Evolutionary conservation across 2,329 filamentous ascomycete genomes (phyloP), one percentile per base, ranked within the genome.

Genomic region (Exserohilum rostratum): DNA sequence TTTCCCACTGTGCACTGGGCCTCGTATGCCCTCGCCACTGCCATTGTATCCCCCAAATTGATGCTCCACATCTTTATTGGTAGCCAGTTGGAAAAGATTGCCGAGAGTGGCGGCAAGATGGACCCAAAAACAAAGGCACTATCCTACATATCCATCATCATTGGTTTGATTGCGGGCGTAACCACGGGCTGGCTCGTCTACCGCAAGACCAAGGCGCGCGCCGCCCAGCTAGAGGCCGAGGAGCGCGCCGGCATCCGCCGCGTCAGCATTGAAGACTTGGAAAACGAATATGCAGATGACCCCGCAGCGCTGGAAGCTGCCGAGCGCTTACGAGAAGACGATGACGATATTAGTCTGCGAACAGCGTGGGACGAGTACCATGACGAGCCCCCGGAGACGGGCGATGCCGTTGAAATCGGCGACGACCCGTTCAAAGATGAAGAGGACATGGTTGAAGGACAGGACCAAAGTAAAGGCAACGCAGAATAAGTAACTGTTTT

Each of bases 21-120:
- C 56, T 85, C 85, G 42, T 98, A 96, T 77, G 88, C 87, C 29
- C 73, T 92, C 40, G 93, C 95, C 5, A 98, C 93, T 0, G 88
- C 90, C 2, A 79, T 93, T 13, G 87, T 92, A 10, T 86, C 84
- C 12, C 95, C 95, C 6, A 99, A 98, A 70, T 81, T 99, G 15
- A 81, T 98, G 55, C 87, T 99, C 46, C 91, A 96, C 71, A 86
- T 96, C 65, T 99, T 97, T 77, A 91, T 99, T 67, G 95, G 95
- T 57, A 88, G 85, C 68, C 85, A 92, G 50, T 80, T 99, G 13
- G 91, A 91, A 39, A 81, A 88, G 47, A 85, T 99, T 30, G 91
- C 90, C n/a, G 90, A 96, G 66, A 84, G 86, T 52, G 90, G 88
- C 59, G 91, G 90, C 70, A 85, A 89, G 64, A 97, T 98, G 93